phyloP scores from a whole-genome alignment of 2,329 filamentous ascomycete species.

The Calonectria crousiana region DNA sequence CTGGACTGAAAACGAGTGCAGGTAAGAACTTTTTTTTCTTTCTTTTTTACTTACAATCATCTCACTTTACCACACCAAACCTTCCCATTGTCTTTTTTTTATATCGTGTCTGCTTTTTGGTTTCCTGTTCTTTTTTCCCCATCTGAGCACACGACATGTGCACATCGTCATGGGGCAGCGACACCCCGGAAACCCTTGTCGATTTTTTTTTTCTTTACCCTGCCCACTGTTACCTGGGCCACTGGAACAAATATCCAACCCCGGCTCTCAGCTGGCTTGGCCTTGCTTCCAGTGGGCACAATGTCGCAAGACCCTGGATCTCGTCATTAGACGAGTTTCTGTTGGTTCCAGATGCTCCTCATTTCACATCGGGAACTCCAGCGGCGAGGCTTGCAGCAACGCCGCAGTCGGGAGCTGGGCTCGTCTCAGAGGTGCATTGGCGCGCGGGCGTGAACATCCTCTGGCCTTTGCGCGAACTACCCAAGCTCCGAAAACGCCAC shows the following conservation, averaged over 20 bases:
- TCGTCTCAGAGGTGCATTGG: slow-evolving; percentile 1
- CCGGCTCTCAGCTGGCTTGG: slow-evolving; percentile 25
- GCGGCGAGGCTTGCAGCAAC: neutral
- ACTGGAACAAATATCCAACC: slow-evolving; percentile 24
- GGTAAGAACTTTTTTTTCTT: slow-evolving; percentile 64
- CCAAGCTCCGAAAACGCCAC: neutral
- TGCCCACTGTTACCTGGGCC: slow-evolving; percentile 23
- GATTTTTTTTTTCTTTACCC: slow-evolving; percentile 14
- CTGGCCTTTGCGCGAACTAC: neutral
- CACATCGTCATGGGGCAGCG: slow-evolving; percentile 2
- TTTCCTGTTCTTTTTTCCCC: neutral
- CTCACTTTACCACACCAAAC: neutral
- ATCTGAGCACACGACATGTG: neutral
- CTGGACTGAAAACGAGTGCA: slow-evolving; percentile 70
- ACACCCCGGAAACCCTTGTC: slow-evolving; percentile 16
- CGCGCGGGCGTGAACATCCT: neutral
- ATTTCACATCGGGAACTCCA: neutral
- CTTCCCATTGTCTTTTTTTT: neutral
- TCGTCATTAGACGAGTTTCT: neutral
- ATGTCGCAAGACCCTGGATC: slow-evolving; percentile 10
- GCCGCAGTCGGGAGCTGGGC: neutral
- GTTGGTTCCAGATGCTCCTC: neutral
- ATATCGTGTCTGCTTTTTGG: neutral
- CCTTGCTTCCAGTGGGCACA: slow-evolving; percentile 16
- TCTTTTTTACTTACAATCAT: neutral